Evolutionary conservation across 2,329 filamentous ascomycete genomes (phyloP).

Genomic region (Xylariaceae sp.): DNA sequence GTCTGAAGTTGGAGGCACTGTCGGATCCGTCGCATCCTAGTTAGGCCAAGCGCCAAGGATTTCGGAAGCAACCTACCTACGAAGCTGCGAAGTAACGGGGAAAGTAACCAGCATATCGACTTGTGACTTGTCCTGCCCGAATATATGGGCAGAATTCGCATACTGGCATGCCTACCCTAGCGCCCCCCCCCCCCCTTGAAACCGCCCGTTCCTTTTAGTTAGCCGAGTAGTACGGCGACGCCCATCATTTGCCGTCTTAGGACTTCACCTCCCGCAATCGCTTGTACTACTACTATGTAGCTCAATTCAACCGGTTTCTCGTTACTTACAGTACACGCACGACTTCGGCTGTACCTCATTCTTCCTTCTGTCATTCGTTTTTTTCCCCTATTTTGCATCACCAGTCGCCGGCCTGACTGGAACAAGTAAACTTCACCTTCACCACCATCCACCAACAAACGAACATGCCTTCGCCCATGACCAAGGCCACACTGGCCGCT

Average conservation of each 20-base stretch:
- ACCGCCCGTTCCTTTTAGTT: background rate
- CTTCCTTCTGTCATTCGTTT: constrained; percentile 4
- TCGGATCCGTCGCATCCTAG: background rate
- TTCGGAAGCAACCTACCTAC: too few relatives aligned
- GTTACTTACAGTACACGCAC: background rate
- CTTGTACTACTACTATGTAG: background rate
- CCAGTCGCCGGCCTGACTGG: constrained; percentile 24
- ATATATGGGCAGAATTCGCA: too few relatives aligned
- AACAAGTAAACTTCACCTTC: background rate
- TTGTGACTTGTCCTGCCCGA: background rate
- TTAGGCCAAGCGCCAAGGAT: too few relatives aligned
- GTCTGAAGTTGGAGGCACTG: background rate
- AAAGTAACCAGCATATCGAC: too few relatives aligned
- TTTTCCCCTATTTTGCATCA: constrained; percentile 2
- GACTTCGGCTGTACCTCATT: constrained; percentile 5
- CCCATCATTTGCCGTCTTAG: background rate
- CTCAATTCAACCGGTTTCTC: background rate
- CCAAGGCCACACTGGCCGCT: constrained; percentile 57
- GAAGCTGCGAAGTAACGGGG: too few relatives aligned
- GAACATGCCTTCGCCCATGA: constrained; percentile 52
- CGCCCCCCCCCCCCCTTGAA: too few relatives aligned
- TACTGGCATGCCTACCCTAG: too few relatives aligned
- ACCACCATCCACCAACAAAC: background rate
- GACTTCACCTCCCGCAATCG: too few relatives aligned
- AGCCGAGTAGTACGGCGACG: background rate